These are phyloP conservation scores for Talinum fruticosum DNA, from an alignment of 148 eudicot genomes.

Conservation along the genomic window DNA sequence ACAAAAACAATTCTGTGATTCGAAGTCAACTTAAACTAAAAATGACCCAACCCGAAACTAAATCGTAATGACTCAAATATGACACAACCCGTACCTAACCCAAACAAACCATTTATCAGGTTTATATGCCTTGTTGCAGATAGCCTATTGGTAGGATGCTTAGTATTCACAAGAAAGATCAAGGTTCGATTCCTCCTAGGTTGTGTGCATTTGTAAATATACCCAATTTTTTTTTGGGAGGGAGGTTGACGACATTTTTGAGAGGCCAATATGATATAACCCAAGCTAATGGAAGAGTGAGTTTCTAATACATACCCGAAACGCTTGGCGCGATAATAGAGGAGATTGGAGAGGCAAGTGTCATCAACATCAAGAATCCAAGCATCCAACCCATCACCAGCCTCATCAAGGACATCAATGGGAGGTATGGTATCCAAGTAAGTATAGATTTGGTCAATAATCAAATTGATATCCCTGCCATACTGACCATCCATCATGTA, in stretches of 20 bases:
- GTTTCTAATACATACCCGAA: conserved; percentile 49
- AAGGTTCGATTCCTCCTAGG: no score
- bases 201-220: no score
- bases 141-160: no score
- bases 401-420: background rate
- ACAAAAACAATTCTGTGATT: no score
- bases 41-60: no score
- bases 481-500: conserved; percentile 81
- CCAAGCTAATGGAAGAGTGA: background rate
- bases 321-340: conserved; percentile 49
- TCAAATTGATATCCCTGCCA: conserved; percentile 42
- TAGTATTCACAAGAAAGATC: no score
- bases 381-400: conserved; percentile 55
- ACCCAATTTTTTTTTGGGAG: no score
- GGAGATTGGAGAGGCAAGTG: conserved; percentile 72
- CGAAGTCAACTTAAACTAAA: no score
- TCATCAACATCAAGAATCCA: conserved; percentile 86
- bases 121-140: no score
- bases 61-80: no score
- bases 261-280: background rate
- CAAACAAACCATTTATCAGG: no score
- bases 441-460: conserved; percentile 38
- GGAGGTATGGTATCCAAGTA: conserved; percentile 43
- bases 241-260: background rate
- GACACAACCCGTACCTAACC: no score